Percentiles rank a stretch among this genome's conserved stretches.
Conservation (phyloP, 1,284 basidiomycete species). For the Cryptococcus wingfieldii region DNA sequence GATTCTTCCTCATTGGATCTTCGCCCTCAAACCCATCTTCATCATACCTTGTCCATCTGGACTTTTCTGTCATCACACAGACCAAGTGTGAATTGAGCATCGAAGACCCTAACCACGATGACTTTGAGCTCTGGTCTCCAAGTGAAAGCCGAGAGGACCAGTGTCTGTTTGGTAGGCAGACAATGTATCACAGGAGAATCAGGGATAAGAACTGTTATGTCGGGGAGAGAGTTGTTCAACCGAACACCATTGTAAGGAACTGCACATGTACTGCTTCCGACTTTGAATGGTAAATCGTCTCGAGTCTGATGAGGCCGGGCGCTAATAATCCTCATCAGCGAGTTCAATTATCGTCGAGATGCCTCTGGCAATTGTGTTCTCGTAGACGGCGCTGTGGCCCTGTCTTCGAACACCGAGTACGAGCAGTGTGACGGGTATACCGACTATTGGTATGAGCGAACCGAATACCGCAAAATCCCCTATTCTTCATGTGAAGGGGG, state of each 20-base stretch:
- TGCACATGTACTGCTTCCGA: conserved; percentile 70
- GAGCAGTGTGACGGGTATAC: conserved; percentile 57
- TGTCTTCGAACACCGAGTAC: conserved; percentile 55
- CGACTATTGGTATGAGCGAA: conserved; percentile 88
- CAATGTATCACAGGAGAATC: conserved; percentile 77
- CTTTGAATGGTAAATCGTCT: conserved; percentile 78
- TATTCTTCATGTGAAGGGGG: conserved; percentile 80
- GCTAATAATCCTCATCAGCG: conserved; percentile 53
- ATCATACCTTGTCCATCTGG: conserved; percentile 75
- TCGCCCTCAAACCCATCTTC: conserved; percentile 54
- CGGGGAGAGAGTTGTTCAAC: conserved; percentile 60
- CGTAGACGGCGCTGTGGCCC: conserved; percentile 61
- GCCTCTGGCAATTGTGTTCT: conserved; percentile 67
- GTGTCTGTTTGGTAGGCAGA: conserved; percentile 83
- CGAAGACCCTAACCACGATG: conserved; percentile 71
- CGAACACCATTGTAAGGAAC: conserved; percentile 59
- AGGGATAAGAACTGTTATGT: conserved; percentile 78
- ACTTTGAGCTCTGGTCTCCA: conserved; percentile 94
- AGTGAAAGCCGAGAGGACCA: conserved; percentile 70
- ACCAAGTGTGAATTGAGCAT: conserved; percentile 65
- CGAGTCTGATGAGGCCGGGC: neutral
- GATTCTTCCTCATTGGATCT: conserved; percentile 80
- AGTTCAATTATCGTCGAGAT: conserved; percentile 81
- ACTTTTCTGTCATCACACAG: conserved; percentile 75
- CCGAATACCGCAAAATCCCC: conserved; percentile 80